Base-by-base conservation (phyloP, 2,329 filamentous ascomycete genomes). In the Colletotrichum horii region DNA sequence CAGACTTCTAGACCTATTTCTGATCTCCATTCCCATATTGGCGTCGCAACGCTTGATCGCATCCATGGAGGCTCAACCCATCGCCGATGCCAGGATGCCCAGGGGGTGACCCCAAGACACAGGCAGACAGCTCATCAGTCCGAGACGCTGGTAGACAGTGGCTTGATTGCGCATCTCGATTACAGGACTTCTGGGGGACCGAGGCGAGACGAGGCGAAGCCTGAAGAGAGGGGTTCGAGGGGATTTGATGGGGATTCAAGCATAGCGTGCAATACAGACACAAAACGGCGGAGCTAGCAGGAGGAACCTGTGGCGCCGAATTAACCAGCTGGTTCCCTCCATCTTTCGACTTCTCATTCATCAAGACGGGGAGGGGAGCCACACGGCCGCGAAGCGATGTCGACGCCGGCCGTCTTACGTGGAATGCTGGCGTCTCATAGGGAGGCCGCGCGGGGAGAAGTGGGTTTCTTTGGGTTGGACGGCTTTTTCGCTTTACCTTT, bases 61-160 rank as follows among this genome's bases (percentile, higher is more conserved):
- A 32, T 32, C 36, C 19, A 36, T 36, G 11, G 28, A 58, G 60
- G 14, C 48, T 38, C 48, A 66, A 43, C 32, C 61, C 61, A 67
- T 71, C 34, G 32, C 28, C 55, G 28, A 38, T 55, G 64, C 36
- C 34, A 19, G 24, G 28, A 62, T 61, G 64, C 22, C 34, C 24
- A 34, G 19, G 32, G 6, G 15, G 14, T 6, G 6, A 28, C 24
- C 56, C 48, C 36, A 28, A 24, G 48, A 34, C 22, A 28, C 43
- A 30, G 8, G n/a, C 36, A 62, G 30, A 14, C 22, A 67, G 73
- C 30, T 73, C 70, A 73, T 75, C 70, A 75, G 73, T 75, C 73
- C 73, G 73, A 75, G 73, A 73, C 73, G 73, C 70, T 66, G 73
- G 73, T 64, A 38, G 11, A 65, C 64, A 72, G 70, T 67, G 58